Evolutionary conservation across 441 rosid species (phyloP), one percentile per base, ranked within the genome.

Genomic region (Erodium texanum): DNA sequence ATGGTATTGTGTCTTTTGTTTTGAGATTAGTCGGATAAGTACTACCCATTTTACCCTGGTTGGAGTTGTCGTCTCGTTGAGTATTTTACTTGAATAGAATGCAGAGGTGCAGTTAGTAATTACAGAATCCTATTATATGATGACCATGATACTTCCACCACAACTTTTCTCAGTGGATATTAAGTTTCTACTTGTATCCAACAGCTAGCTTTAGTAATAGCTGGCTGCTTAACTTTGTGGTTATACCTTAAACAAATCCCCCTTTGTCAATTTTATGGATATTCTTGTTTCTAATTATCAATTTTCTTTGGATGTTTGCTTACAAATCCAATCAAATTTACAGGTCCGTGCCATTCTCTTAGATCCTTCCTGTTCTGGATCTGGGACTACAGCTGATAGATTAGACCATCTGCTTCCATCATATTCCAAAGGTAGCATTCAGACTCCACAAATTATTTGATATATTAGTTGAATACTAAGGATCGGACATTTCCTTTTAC

Each of bases 301-400:
- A 15, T 14, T 0, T 6, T 48, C 19, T 16, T 7, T 50, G 58
- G 19, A 16, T 0, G n/a, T 66, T 23, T 24, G 1, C 67, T 71
- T 14, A 71, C 36, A 27, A 56, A 61, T 16, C 22, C 62, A 66
- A 16, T 73, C 19, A 63, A 56, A 66, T 12, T 73, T 58, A 68
- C 84, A 90, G 97, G 83, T 90, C 75, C 81, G 77, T 29, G 94
- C 89, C 58, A 90, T 93, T 82, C 89, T 93, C 70, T 78, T 93
- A 73, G 97, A 93, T 78, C 98, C 98, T 59, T 93, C 97, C 68
- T 93, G 98, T 78, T 93, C 97, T 27, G 98, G 97, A 72, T 90
- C 98, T 0, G 97, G 98, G 68, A 90, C 93, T 36, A 64, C 81
- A 12, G 79, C 92, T 41, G 89, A 89, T 74, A 84, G 97, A 74